A percentile compares a stretch with the other conserved stretches of the same genome.
These are phyloP conservation scores for Chrysoporthe cubensis DNA, from an alignment of 2,329 filamentous ascomycete species.

Conservation along the genomic window DNA sequence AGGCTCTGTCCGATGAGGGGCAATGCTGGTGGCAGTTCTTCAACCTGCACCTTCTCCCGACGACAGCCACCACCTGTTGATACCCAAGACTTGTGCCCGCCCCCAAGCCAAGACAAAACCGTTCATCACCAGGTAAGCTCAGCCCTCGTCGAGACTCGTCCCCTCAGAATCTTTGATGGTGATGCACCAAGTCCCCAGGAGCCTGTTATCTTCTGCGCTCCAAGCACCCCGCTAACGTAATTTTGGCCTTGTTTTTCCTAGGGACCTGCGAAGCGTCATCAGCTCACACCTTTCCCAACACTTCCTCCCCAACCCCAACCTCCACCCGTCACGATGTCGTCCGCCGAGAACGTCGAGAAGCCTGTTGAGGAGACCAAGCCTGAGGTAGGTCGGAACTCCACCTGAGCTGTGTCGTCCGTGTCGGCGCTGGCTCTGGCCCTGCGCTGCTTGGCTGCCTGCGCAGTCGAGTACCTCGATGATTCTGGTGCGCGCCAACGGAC, in stretches of 20 bases:
- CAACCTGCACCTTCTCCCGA: slow-evolving; percentile 14
- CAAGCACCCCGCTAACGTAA: slow-evolving; percentile 26
- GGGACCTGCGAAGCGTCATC: slow-evolving; percentile 16
- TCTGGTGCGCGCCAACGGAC: not conserved
- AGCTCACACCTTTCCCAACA: slow-evolving; percentile 14
- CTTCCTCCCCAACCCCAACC: not conserved
- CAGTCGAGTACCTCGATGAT: not conserved
- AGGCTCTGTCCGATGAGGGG: slow-evolving; percentile 29
- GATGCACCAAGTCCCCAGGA: slow-evolving; percentile 1
- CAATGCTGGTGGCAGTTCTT: slow-evolving; percentile 23
- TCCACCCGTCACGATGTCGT: slow-evolving; percentile 36
- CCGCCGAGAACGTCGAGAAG: slow-evolving; percentile 41
- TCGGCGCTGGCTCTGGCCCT: not conserved
- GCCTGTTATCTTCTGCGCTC: slow-evolving; percentile 1
- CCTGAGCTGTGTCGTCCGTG: not conserved
- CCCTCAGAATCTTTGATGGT: not conserved
- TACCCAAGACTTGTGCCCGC: slow-evolving; percentile 11
- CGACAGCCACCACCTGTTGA: slow-evolving; percentile 18
- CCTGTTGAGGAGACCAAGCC: slow-evolving; percentile 39
- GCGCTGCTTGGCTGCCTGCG: not conserved
- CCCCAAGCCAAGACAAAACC: not conserved
- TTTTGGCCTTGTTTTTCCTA: slow-evolving; percentile 25
- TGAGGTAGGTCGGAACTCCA: slow-evolving; percentile 23
- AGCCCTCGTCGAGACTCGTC: not conserved
- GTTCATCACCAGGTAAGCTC: slow-evolving; percentile 17